Percentiles rank a stretch among this genome's conserved stretches.
Conservation (phyloP, 164 flowering plant species). For the Nelumbo lutea region DNA sequence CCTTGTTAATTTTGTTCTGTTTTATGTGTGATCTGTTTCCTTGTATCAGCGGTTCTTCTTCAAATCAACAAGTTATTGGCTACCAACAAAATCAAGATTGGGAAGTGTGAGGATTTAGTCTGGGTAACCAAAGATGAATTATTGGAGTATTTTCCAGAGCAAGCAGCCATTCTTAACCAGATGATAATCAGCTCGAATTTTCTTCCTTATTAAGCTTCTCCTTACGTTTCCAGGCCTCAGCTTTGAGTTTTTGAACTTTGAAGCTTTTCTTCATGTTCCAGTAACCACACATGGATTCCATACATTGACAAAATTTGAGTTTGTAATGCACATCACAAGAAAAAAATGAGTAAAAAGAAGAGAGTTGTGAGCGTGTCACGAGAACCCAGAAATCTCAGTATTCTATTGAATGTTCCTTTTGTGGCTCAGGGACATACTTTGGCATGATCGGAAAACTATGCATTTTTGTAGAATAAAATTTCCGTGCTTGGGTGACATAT, state of each 20-base stretch:
- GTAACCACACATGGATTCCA: neutral
- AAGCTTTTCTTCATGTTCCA: neutral
- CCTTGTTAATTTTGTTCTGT: neutral
- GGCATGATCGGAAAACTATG: too few species aligned
- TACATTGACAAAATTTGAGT: neutral
- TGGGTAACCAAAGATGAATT: conserved; percentile 98
- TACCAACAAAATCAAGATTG: conserved; percentile 48
- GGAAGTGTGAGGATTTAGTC: conserved; percentile 70
- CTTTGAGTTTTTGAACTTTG: too few species aligned
- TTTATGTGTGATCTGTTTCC: too few species aligned
- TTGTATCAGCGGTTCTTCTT: conserved; percentile 76
- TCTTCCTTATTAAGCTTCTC: neutral
- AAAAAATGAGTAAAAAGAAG: too few species aligned
- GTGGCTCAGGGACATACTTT: too few species aligned
- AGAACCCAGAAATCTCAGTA: too few species aligned
- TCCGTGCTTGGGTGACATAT: too few species aligned
- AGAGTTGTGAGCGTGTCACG: too few species aligned
- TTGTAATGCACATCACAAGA: neutral
- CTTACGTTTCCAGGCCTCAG: neutral
- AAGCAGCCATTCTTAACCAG: conserved; percentile 61
- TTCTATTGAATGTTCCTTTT: too few species aligned
- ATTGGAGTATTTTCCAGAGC: conserved; percentile 79
- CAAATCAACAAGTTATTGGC: conserved; percentile 92
- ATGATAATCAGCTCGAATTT: conserved; percentile 75
- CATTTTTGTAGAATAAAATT: too few species aligned